These are phyloP conservation scores for Furcasterigmium sp. DNA, from an alignment of 2,329 filamentous ascomycete genomes.

Conservation along the genomic window DNA sequence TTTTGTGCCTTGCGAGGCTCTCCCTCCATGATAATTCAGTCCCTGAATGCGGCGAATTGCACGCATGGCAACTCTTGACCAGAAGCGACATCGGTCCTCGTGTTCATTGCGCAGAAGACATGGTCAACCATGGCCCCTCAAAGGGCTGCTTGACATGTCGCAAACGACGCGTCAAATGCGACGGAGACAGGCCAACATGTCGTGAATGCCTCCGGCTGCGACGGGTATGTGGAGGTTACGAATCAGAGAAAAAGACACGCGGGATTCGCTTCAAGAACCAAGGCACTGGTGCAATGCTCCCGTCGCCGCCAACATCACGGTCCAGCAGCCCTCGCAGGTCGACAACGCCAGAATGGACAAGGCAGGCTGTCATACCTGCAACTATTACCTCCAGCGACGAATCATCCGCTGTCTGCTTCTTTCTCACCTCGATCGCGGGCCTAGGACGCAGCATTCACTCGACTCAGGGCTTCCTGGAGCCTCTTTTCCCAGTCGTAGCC, in stretches of 20 bases:
- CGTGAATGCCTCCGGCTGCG: constrained; percentile 10
- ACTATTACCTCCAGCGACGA: constrained; percentile 10
- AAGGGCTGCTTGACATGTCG: constrained; percentile 12
- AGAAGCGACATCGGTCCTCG: constrained; percentile 6
- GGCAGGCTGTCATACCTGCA: constrained; percentile 7
- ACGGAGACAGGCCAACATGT: constrained; percentile 10
- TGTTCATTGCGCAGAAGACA: constrained; percentile 8
- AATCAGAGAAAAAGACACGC: constrained; percentile 7
- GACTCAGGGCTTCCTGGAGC: constrained; percentile 12
- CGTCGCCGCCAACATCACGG: constrained; percentile 8
- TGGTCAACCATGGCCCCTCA: constrained; percentile 13
- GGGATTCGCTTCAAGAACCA: constrained; percentile 11
- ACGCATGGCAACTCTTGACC: constrained; percentile 6
- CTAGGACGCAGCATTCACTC: constrained; percentile 12
- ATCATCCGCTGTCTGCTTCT: constrained; percentile 10
- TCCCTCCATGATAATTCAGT: no score
- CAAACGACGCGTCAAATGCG: constrained; percentile 13
- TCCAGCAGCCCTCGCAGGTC: constrained; percentile 7
- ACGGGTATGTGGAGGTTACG: constrained; percentile 11
- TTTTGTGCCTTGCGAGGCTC: no score
- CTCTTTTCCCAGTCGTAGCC: constrained; percentile 7
- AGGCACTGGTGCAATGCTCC: constrained; percentile 3
- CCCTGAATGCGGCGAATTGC: background rate
- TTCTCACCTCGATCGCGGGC: constrained; percentile 10
- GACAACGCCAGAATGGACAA: constrained; percentile 5